Percentiles rank a stretch among this genome's conserved stretches.
phyloP scores from a whole-genome alignment of 2,329 filamentous ascomycete species.

The Neobulgaria alba region DNA sequence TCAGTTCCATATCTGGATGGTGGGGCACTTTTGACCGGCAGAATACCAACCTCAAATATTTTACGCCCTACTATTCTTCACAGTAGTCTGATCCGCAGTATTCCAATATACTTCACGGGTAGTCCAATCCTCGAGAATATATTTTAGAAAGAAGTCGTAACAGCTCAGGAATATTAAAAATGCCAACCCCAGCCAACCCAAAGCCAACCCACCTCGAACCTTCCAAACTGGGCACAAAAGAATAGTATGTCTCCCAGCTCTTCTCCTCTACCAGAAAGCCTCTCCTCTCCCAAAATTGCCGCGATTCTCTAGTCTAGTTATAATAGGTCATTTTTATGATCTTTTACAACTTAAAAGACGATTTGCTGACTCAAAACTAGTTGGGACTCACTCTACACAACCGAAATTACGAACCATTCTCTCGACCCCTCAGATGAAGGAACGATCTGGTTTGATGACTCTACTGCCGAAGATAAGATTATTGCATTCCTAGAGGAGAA shows the following conservation, averaged over 20 bases:
- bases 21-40: slow-evolving; percentile 7
- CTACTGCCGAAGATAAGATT: slow-evolving; percentile 75
- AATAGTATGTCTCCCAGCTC: slow-evolving; percentile 62
- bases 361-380: too few relatives aligned
- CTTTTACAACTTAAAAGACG: too few relatives aligned
- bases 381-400: slow-evolving; percentile 68
- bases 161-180: too few relatives aligned
- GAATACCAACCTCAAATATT: background rate
- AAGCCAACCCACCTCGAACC: slow-evolving; percentile 64
- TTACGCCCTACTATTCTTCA: background rate
- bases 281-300: too few relatives aligned
- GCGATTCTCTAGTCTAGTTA: too few relatives aligned
- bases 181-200: too few relatives aligned
- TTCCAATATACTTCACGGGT: too few relatives aligned
- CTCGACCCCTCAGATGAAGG: slow-evolving; percentile 70
- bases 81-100: slow-evolving; percentile 12
- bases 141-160: too few relatives aligned
- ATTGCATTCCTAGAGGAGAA: slow-evolving; percentile 44
- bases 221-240: slow-evolving; percentile 72
- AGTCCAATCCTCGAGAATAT: too few relatives aligned
- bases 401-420: slow-evolving; percentile 63
- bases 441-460: slow-evolving; percentile 95
- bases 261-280: background rate
- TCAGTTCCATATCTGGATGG: slow-evolving; percentile 1
- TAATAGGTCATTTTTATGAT: too few relatives aligned